A percentile compares a stretch with the other conserved stretches of the same genome.
These are phyloP conservation scores for Malus asiatica DNA, from an alignment of 306 rosid genomes.

Conservation along the genomic window DNA sequence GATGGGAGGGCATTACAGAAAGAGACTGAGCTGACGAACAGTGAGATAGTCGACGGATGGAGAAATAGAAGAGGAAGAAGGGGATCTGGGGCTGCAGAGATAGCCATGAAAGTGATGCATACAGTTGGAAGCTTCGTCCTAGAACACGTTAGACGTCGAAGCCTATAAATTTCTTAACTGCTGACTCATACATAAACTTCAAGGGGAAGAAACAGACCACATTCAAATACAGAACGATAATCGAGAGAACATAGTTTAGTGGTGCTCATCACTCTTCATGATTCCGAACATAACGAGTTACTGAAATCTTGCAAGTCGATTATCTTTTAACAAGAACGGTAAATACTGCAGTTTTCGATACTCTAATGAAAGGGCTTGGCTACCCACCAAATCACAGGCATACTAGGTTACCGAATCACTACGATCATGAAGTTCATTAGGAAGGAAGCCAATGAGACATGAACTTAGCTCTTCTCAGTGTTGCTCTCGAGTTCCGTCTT, in stretches of 20 bases:
- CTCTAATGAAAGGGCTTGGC: neutral
- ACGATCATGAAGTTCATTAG: neutral
- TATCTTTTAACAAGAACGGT: neutral
- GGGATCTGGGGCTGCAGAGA: neutral
- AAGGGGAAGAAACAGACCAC: neutral
- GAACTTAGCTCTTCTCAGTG: constrained; percentile 27
- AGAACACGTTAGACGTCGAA: neutral
- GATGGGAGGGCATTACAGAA: no score
- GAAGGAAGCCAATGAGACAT: neutral
- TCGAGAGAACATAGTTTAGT: neutral
- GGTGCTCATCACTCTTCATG: no score
- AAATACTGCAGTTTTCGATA: neutral
- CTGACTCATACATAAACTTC: neutral
- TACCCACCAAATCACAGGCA: neutral
- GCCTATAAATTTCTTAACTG: neutral
- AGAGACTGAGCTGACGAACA: no score
- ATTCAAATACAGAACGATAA: neutral
- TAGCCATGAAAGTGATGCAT: neutral
- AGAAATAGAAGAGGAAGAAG: neutral
- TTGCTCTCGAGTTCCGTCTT: constrained; percentile 65
- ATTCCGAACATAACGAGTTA: neutral
- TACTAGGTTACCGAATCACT: neutral
- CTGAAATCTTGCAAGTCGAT: neutral
- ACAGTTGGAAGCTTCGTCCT: neutral
- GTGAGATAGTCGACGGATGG: neutral